Evolutionary conservation across 148 eudicot genomes (phyloP), one percentile per base, ranked within the genome.

Genomic region (Agrostemma githago): DNA sequence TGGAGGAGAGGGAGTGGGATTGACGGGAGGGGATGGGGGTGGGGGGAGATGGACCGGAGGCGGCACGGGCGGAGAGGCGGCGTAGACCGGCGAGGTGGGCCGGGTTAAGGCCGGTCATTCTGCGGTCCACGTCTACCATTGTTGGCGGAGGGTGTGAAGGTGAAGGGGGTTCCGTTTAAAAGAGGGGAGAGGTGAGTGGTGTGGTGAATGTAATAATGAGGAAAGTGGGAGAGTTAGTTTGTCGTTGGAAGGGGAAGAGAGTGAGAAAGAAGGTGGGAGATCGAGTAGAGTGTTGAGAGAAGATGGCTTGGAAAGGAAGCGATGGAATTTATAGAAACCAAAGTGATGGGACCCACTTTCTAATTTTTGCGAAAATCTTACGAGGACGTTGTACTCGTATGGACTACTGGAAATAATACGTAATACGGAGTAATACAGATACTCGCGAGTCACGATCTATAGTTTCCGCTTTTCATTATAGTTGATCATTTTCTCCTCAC

Each of bases 81-180:
- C 97, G 96, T 63, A 95, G 90, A 2, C 92, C 97, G 74, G 99
- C 99, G 1, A 89, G 8, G 71, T 92, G 97, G 58, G 96, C 85
- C 26, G 92, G 93, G 85, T 90, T 95, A 1, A 90, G 82, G 26
- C 90, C 89, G 61, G 86, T 74, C 88, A 90, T 90, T 79, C 97
- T 85, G 66, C 97, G 83, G 81, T 92, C 96, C 0, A 91, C 97
- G 83, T 91, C 98, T 15, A 95, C 97, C 98, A 95, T 94, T 66
- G 40, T 62, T 12, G 72, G 11, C 6, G 37, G 8, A 2, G 0
- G 5, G 62, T n/a, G n/a, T n/a, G n/a, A n/a, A n/a, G n/a, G n/a
- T 8, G n/a, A 20, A 48, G 69, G 15, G 48, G 10, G 42, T 20
- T n/a, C n/a, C n/a, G n/a, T n/a, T 44, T 59, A 42, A 51, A 51